Evolutionary conservation across 1,284 basidiomycete species (phyloP).

Genomic region (Ustilago trichophora): DNA sequence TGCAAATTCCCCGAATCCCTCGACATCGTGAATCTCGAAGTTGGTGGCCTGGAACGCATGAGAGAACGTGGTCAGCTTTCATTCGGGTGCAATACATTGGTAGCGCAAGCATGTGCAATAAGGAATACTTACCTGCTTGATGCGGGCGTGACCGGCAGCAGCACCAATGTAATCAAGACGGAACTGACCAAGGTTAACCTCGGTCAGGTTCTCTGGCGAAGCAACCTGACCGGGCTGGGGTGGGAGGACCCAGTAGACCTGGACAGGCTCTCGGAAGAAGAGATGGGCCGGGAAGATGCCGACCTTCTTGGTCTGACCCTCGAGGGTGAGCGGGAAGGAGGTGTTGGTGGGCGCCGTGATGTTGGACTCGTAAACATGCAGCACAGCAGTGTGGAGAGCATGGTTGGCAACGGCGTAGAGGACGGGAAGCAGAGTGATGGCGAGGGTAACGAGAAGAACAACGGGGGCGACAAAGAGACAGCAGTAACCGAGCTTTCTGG

Average conservation of each 20-base stretch:
- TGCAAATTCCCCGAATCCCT: constrained; percentile 65
- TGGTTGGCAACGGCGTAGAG: constrained; percentile 66
- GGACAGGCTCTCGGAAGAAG: constrained; percentile 64
- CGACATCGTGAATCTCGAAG: constrained; percentile 63
- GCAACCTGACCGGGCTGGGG: constrained; percentile 42
- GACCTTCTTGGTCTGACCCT: constrained; percentile 65
- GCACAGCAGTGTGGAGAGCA: constrained; percentile 62
- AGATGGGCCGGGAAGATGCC: constrained; percentile 67
- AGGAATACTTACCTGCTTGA: constrained; percentile 60
- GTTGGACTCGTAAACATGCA: constrained; percentile 65
- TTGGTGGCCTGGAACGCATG: constrained; percentile 48
- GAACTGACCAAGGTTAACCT: constrained; percentile 63
- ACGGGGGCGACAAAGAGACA: constrained; percentile 56
- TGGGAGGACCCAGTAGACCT: constrained; percentile 65
- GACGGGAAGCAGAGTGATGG: constrained; percentile 64
- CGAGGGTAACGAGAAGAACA: constrained; percentile 51
- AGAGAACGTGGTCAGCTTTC: constrained; percentile 1
- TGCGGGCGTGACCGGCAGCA: constrained; percentile 65
- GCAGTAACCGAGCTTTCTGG: constrained; percentile 60
- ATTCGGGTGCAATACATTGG: neutral
- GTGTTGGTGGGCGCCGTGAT: constrained; percentile 63
- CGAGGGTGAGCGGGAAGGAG: constrained; percentile 64
- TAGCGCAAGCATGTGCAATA: neutral
- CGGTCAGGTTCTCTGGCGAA: constrained; percentile 47
- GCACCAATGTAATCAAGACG: constrained; percentile 60